A percentile compares a stretch with the other conserved stretches of the same genome.
phyloP scores from a whole-genome alignment of 2,329 filamentous ascomycete genomes.

The Berkeleyomyces rouxiae region DNA sequence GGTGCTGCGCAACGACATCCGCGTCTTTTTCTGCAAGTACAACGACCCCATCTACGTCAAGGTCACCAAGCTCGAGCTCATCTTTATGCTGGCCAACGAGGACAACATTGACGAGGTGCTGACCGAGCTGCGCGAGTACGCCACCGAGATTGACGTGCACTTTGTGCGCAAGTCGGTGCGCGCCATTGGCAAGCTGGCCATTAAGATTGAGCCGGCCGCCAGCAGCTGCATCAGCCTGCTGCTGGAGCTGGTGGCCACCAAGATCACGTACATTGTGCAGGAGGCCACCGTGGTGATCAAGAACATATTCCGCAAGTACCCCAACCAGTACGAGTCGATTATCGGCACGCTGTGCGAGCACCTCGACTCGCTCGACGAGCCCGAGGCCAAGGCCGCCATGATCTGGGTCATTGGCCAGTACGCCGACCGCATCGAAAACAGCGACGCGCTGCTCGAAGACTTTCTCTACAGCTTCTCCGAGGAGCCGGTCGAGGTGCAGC shows the following conservation, averaged over 20 bases:
- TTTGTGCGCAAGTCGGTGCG: slow-evolving; percentile 96
- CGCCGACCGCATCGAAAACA: slow-evolving; percentile 92
- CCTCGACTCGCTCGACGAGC: slow-evolving; percentile 88
- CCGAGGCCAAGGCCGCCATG: slow-evolving; percentile 95
- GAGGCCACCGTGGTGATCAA: slow-evolving; percentile 97
- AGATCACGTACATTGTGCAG: slow-evolving; percentile 96
- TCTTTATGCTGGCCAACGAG: slow-evolving; percentile 95
- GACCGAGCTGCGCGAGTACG: slow-evolving; percentile 87
- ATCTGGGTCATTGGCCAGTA: slow-evolving; percentile 99
- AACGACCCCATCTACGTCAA: slow-evolving; percentile 99
- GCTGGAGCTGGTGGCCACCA: slow-evolving; percentile 87
- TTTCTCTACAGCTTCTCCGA: slow-evolving; percentile 89
- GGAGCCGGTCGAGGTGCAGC: slow-evolving; percentile 87
- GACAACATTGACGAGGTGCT: slow-evolving; percentile 91
- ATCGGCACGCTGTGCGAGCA: slow-evolving; percentile 93
- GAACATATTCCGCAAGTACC: slow-evolving; percentile 98
- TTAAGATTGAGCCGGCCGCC: slow-evolving; percentile 94
- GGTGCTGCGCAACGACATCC: slow-evolving; percentile 86
- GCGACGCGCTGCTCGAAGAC: slow-evolving; percentile 81
- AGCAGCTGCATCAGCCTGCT: slow-evolving; percentile 82
- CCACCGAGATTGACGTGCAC: slow-evolving; percentile 95
- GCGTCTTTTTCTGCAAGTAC: slow-evolving; percentile 99
- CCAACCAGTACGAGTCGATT: slow-evolving; percentile 96
- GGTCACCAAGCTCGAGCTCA: slow-evolving; percentile 93
- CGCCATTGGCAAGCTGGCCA: slow-evolving; percentile 92